Percentiles rank a stretch among this genome's conserved stretches.
Evolutionary conservation across 768 basidiomycete species (phyloP).

Genomic region (Bullera alba): DNA sequence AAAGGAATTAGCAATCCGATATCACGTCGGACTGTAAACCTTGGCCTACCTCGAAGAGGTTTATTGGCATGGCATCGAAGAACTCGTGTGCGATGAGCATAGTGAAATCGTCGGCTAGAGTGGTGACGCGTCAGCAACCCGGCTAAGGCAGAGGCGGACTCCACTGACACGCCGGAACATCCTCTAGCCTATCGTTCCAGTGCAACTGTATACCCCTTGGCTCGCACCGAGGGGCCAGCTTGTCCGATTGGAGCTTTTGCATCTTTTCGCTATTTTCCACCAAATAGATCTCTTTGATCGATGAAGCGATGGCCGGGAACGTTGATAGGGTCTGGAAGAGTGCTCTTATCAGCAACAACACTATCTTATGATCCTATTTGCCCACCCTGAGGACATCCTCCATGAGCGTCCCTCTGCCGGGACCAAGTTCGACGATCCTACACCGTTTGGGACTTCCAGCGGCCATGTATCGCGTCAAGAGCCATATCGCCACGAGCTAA

Average conservation of each 20-base stretch:
- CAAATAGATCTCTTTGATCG: slow-evolving; percentile 57
- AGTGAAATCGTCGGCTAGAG: slow-evolving; percentile 56
- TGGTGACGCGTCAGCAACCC: slow-evolving; percentile 24
- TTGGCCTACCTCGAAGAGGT: slow-evolving; percentile 67
- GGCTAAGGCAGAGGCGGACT: not conserved
- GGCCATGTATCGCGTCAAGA: slow-evolving; percentile 65
- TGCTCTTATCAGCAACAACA: not conserved
- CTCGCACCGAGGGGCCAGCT: slow-evolving; percentile 46
- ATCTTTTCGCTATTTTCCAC: slow-evolving; percentile 73
- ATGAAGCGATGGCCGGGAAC: slow-evolving; percentile 27
- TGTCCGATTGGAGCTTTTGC: slow-evolving; percentile 57
- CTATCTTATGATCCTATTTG: not conserved
- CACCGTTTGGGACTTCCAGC: slow-evolving; percentile 53
- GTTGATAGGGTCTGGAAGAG: slow-evolving; percentile 29
- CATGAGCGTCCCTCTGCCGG: slow-evolving; percentile 87
- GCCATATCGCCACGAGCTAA: slow-evolving; percentile 83
- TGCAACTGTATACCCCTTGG: slow-evolving; percentile 45
- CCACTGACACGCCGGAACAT: slow-evolving; percentile 52
- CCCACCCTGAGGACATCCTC: slow-evolving; percentile 76
- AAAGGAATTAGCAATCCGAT: not conserved
- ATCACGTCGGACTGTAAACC: not conserved
- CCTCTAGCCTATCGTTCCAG: slow-evolving; percentile 71
- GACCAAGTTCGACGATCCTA: slow-evolving; percentile 83
- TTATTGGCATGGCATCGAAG: slow-evolving; percentile 91
- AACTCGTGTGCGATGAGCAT: slow-evolving; percentile 93